phyloP scores from a whole-genome alignment of 1,284 basidiomycete genomes.

The Inonotus hispidus region DNA sequence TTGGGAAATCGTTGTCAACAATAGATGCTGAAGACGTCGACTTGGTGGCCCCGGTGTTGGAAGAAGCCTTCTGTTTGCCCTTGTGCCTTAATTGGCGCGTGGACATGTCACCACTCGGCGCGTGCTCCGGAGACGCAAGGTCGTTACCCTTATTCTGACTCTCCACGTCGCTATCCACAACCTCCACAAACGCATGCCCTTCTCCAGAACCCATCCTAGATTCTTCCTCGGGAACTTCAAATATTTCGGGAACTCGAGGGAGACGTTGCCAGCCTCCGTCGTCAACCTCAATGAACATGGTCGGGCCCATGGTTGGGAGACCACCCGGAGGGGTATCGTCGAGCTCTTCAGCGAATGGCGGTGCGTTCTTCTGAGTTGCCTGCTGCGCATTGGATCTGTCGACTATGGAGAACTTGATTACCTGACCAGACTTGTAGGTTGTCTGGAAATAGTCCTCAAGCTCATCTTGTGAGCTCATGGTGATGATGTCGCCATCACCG shows the following conservation, averaged over 20 bases:
- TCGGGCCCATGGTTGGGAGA: conserved; percentile 13
- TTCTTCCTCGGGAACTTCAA: conserved; percentile 24
- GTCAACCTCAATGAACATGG: conserved; percentile 48
- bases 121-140: conserved; percentile 26
- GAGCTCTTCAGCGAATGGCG: conserved; percentile 23
- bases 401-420: conserved; percentile 56
- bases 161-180: conserved; percentile 44
- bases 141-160: conserved; percentile 25
- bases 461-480: conserved; percentile 65
- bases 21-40: conserved; percentile 52
- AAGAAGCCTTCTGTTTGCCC: conserved; percentile 46
- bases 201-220: conserved; percentile 16
- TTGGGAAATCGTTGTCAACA: conserved; percentile 42
- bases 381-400: conserved; percentile 45
- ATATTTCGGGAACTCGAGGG: conserved; percentile 31
- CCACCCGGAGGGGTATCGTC: conserved; percentile 37
- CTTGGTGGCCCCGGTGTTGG: conserved; percentile 21
- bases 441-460: conserved; percentile 53
- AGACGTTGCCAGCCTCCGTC: conserved; percentile 59
- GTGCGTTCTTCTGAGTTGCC: conserved; percentile 25
- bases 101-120: conserved; percentile 1
- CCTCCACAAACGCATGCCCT: conserved; percentile 60
- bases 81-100: conserved; percentile 33
- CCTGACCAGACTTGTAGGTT: conserved; percentile 26
- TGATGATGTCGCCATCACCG: conserved; percentile 64